Conservation (phyloP, 2,329 filamentous ascomycete genomes). For the Curvularia eragrostidis region DNA sequence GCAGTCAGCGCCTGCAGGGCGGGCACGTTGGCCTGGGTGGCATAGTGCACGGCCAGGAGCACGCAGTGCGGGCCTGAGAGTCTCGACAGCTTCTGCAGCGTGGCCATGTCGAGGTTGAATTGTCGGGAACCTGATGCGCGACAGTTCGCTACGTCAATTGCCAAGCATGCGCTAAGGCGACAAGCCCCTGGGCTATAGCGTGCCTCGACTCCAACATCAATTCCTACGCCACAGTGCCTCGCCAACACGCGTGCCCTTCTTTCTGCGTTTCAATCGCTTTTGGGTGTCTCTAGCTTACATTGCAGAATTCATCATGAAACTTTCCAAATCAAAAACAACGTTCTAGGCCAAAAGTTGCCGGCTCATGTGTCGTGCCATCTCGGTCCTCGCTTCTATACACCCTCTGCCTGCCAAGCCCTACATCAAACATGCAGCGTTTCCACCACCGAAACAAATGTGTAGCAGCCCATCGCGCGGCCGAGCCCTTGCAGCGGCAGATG, state of each 20-base stretch:
- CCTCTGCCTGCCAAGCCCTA: constrained; percentile 18
- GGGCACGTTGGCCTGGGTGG: constrained; percentile 69
- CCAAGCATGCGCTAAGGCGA: constrained; percentile 17
- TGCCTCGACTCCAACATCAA: constrained; percentile 1
- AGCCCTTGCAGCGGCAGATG: constrained; percentile 19
- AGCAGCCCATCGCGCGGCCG: constrained; percentile 21
- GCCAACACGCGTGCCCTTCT: neutral
- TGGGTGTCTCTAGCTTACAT: no score
- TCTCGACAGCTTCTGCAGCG: constrained; percentile 37
- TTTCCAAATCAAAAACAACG: neutral
- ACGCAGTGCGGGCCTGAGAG: constrained; percentile 73
- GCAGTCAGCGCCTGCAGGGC: constrained; percentile 67
- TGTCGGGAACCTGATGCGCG: constrained; percentile 8
- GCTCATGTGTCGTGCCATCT: neutral
- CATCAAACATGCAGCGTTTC: constrained; percentile 36
- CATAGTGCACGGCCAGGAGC: constrained; percentile 74
- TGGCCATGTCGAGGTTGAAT: constrained; percentile 27
- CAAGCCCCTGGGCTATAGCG: constrained; percentile 18
- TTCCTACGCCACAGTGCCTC: neutral
- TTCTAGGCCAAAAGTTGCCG: neutral
- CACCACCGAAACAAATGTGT: constrained; percentile 37
- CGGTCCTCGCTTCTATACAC: constrained; percentile 3
- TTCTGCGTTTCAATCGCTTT: neutral
- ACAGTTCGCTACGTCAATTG: constrained; percentile 28
- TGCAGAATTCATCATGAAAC: neutral